Base-by-base conservation (phyloP, 1,139 yeast genomes). In the Sugiyamaella novakii region DNA sequence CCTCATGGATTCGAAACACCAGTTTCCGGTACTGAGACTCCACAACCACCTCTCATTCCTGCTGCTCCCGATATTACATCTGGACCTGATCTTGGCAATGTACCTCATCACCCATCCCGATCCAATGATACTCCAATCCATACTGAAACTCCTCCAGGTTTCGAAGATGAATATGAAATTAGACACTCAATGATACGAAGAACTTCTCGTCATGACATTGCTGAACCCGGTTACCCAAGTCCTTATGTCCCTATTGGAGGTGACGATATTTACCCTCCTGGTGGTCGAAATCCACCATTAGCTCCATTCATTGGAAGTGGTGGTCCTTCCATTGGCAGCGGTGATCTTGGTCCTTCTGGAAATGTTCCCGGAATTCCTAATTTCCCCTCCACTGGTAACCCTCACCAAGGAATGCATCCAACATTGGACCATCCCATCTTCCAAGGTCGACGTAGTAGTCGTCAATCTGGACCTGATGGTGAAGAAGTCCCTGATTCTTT, bases 81-180 rank as follows among this genome's bases (percentile, higher is more conserved):
- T 11, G 38, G 15, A 3, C 34, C 41, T 3, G 22, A 11, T 17
- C 22, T 14, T 21, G 28, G 28, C 12, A 7, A 15, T 18, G 5
- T 3, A 5, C 43, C 43, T 39, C 25, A 22, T 22, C 25, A 12
- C 10, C 24, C 27, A 14, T 24, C 19, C 17, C 12, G 17, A 5
- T 11, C 31, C 4, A 25, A 36, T 22, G 29, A 28, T 5, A 33
- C 47, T 17, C 46, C 46, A 6, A 33, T 42, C 14, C 46, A 35
- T 6, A 17, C 49, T 18, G 79, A 74, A 24, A 51, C 48, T 54
- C 76, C 75, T 65, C 84, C 84, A 1, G 77, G 74, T 17, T 80
- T 80, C 61, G 84, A 80, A 36, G 83, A 79, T 60, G 84, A 80
- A 58, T 76, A 76, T 54, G 77, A 78, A 56, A 66, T 77, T 47